Base-by-base conservation (phyloP, 305 asterid genomes). In the Fraxinus dipetala region DNA sequence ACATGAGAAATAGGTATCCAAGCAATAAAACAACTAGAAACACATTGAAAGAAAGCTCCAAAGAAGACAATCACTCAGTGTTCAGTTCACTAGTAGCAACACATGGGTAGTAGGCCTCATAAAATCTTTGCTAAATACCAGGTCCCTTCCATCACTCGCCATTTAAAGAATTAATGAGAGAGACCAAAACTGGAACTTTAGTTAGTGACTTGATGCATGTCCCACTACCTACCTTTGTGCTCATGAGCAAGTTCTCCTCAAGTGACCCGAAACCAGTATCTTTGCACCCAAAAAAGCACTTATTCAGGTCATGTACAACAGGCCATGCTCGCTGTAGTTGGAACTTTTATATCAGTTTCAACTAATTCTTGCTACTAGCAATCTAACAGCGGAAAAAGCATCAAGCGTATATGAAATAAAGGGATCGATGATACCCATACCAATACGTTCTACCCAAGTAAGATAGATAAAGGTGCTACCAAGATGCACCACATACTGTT, bases 391-490 rank as follows among this genome's bases (percentile, higher is more conserved):
- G 28, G 74, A 28, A 26, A 67, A 67, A 30, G 75, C 75, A 26
- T 67, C 2, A 67, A 63, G 72, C 26, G 34, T 0, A 10, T 11
- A 63, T 9, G 72, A 63, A 63, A 63, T 63, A 24, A 63, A 63
- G 32, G 72, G 72, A 8, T 13, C 32, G 13, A 63, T 63, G 34
- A 63, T 63, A 63, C 72, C 72, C 72, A 63, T 63, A 8, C 34
- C 72, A 63, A 63, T 63, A 63, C 2, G 30, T 63, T 9, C 14
- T 7, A 24, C n/a, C 32, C 16, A 63, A 26, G 34, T 63, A 26
- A 63, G 30, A 22, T 31, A 83, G 30, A 22, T 31, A 79, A 24
- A 83, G 65, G 67, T 72, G 0, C 75, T 75, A 79, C 18, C 76
- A 26, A 79, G 70, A 38, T 67, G 54, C 61, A 48, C 45, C 32